Evolutionary conservation across 2,329 filamentous ascomycete genomes (phyloP), one percentile per base, ranked within the genome.

Genomic region (Colletotrichum costaricense): DNA sequence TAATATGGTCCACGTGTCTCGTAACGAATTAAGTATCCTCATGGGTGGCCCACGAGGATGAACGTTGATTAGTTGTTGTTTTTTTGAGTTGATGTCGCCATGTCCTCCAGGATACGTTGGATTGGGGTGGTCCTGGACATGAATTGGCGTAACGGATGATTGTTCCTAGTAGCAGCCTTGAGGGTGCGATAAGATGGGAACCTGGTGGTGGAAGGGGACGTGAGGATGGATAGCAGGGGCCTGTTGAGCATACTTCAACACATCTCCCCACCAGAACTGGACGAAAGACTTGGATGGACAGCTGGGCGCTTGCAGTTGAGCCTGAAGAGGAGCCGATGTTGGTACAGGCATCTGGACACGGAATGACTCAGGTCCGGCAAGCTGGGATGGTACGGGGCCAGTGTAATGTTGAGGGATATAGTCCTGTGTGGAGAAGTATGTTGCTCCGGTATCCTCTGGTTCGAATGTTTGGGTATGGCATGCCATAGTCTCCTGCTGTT

Each of bases 171-270:
- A 86, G 78, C 83, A 89, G 72, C 87, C 86, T 79, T 87, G 88
- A 69, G 88, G 84, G 72, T 87, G 84, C 63, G 84, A 81, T 76
- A 90, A 85, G 65, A 89, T 82, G 42, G 86, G 84, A 71, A 88
- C 84, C 80, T 88, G 88, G 58, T 87, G 86, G 73, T 89, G 87
- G 70, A 89, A 89, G 28, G 86, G 84, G 62, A 86, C 81, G 71
- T 86, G 84, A 69, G 88, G 84, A 75, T 88, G 87, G 52, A 87
- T 82, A 62, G 84, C 83, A 28, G 86, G 85, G 63, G 83, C 80
- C 72, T 87, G 86, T 78, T 86, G 86, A 73, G 86, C 85, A 79
- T 88, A 88, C 80, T 86, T 86, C 69, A 89, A 83, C 78, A 88
- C 81, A 73, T 88, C 87, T 86, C 86, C 88, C 84, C 83, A 86